Conservation (phyloP, 2,329 filamentous ascomycete species). For the Pezicula neosporulosa region DNA sequence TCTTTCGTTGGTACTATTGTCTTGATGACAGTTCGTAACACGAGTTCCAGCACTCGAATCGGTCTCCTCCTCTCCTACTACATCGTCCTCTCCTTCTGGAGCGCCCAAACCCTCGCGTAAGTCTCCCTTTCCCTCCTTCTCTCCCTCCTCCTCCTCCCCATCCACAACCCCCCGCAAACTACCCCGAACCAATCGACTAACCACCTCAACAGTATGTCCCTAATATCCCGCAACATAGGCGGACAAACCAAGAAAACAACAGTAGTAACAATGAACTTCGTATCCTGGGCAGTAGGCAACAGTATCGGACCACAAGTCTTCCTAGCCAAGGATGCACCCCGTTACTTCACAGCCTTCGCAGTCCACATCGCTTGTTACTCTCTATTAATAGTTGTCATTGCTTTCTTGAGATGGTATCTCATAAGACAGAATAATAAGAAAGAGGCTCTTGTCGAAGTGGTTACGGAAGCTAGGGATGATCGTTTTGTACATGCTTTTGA, state of each 20-base stretch:
- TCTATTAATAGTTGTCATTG: conserved; percentile 16
- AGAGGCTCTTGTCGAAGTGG: conserved; percentile 10
- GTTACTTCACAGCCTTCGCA: conserved; percentile 50
- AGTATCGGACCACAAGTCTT: conserved; percentile 57
- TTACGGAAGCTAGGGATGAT: conserved; percentile 13
- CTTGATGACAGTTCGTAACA: conserved; percentile 64
- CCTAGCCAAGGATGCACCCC: conserved; percentile 45
- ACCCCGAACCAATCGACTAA: too few relatives aligned
- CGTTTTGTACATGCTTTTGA: conserved; percentile 25
- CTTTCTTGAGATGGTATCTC: conserved; percentile 19
- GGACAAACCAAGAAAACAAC: conserved; percentile 51
- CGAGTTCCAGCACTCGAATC: conserved; percentile 53
- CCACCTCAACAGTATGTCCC: conserved; percentile 42
- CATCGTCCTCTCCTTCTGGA: conserved; percentile 75
- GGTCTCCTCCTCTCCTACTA: conserved; percentile 73
- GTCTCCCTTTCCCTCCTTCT: too few relatives aligned
- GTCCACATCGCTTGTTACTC: conserved; percentile 45
- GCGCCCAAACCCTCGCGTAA: conserved; percentile 58
- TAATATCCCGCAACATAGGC: conserved; percentile 51
- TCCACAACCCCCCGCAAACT: too few relatives aligned
- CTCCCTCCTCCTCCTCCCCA: too few relatives aligned
- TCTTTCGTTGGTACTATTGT: conserved; percentile 70
- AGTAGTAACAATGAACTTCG: conserved; percentile 44
- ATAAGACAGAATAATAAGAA: conserved; percentile 29
- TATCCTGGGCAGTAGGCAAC: conserved; percentile 50